A percentile compares a stretch with the other conserved stretches of the same genome.
These are phyloP conservation scores for Ramaria rubella DNA, from an alignment of 768 basidiomycete genomes.

Conservation along the genomic window DNA sequence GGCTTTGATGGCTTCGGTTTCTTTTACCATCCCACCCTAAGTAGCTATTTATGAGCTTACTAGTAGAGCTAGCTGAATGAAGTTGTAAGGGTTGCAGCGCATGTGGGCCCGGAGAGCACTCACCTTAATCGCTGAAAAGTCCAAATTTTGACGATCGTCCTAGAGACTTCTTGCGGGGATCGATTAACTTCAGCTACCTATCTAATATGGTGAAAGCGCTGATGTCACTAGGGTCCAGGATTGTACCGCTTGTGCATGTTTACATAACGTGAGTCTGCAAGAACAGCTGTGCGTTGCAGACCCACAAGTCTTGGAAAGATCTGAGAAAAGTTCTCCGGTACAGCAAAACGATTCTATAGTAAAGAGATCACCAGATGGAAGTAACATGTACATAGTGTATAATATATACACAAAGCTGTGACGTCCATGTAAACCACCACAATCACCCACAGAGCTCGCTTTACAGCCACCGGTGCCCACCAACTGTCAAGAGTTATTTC, in stretches of 20 bases:
- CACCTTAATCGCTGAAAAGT: conserved; percentile 54
- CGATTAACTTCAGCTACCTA: too few relatives aligned
- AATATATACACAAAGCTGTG: too few relatives aligned
- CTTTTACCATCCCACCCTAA: conserved; percentile 79
- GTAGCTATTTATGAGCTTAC: conserved; percentile 56
- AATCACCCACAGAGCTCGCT: too few relatives aligned
- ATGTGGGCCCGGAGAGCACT: neutral
- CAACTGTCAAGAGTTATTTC: too few relatives aligned
- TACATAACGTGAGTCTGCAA: conserved; percentile 36
- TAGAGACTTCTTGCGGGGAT: conserved; percentile 54
- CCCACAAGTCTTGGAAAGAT: conserved; percentile 40
- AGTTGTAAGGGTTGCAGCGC: neutral
- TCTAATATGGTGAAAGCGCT: conserved; percentile 64
- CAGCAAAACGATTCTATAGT: too few relatives aligned
- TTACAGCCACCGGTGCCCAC: too few relatives aligned
- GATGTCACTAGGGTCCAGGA: conserved; percentile 59
- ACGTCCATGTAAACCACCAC: too few relatives aligned
- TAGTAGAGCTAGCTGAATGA: conserved; percentile 14
- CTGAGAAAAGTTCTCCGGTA: conserved; percentile 50
- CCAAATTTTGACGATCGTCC: conserved; percentile 76
- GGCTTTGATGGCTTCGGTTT: conserved; percentile 57
- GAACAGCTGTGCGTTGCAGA: neutral
- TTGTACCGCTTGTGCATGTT: conserved; percentile 60
- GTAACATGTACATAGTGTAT: too few relatives aligned
- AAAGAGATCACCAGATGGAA: too few relatives aligned